Percentiles rank a stretch among this genome's conserved stretches.
These are phyloP conservation scores for Thyridium curvatum DNA, from an alignment of 2,329 filamentous ascomycete species.

Conservation along the genomic window DNA sequence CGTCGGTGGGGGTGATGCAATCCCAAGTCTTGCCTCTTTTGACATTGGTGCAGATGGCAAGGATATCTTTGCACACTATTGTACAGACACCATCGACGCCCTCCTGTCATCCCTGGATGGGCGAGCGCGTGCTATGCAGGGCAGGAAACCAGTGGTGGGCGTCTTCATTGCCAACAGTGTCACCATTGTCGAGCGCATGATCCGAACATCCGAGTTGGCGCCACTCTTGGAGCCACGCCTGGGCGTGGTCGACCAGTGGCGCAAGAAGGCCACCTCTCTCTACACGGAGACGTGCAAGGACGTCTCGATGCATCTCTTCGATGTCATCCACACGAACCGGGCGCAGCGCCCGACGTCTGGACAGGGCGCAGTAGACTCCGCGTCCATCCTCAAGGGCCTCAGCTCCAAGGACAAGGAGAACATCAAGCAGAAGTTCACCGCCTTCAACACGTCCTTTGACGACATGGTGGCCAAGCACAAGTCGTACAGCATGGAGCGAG, in stretches of 20 bases:
- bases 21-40: conserved; percentile 69
- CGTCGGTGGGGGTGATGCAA: conserved; percentile 52
- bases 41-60: conserved; percentile 85
- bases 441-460: conserved; percentile 87
- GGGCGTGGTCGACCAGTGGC: conserved; percentile 70
- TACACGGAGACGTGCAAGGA: conserved; percentile 90
- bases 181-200: conserved; percentile 76
- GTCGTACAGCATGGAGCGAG: conserved; percentile 79
- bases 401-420: conserved; percentile 89
- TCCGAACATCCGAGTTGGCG: conserved; percentile 72
- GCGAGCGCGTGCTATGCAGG: conserved; percentile 66
- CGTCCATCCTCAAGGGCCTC: conserved; percentile 75
- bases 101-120: conserved; percentile 70
- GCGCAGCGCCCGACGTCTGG: conserved; percentile 65
- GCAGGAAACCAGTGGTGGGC: conserved; percentile 71
- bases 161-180: conserved; percentile 90
- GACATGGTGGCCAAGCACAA: conserved; percentile 81
- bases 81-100: conserved; percentile 78
- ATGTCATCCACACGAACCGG: conserved; percentile 86
- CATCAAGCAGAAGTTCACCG: conserved; percentile 92
- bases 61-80: conserved; percentile 85
- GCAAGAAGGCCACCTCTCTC: conserved; percentile 74
- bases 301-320: conserved; percentile 75
- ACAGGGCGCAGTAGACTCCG: conserved; percentile 66
- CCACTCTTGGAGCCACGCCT: conserved; percentile 63